A percentile compares a stretch with the other conserved stretches of the same genome.
Conservation (phyloP, 345 rosid genomes). For the Chamaenerion angustifolium region DNA sequence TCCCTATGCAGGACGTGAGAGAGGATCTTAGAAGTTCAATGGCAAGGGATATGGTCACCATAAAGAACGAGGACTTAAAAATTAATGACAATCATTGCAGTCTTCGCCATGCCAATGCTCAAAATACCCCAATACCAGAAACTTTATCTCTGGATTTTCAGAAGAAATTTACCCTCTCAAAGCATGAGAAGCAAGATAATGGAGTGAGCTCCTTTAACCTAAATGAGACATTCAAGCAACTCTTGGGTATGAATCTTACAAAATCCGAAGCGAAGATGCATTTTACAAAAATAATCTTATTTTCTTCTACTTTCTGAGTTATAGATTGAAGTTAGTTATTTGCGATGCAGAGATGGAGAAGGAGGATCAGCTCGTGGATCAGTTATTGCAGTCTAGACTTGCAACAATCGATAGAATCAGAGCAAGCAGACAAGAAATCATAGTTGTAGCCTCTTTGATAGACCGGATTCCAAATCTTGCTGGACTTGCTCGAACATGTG, state of each 20-base stretch:
- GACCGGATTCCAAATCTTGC: slow-evolving; percentile 96
- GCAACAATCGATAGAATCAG: slow-evolving; percentile 40
- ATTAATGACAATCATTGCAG: slow-evolving; percentile 24
- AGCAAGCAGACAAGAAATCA: slow-evolving; percentile 59
- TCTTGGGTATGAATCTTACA: slow-evolving; percentile 14
- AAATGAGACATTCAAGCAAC: slow-evolving; percentile 37
- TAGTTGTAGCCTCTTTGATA: slow-evolving; percentile 79
- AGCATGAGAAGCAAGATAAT: slow-evolving; percentile 49
- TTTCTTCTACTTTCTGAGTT: not conserved
- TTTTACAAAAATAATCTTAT: too few relatives aligned
- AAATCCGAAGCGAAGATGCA: too few relatives aligned
- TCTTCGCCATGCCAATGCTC: slow-evolving; percentile 14
- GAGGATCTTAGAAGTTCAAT: slow-evolving; percentile 85
- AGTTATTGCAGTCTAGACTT: slow-evolving; percentile 56
- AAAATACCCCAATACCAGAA: slow-evolving; percentile 15
- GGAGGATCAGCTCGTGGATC: slow-evolving; percentile 69
- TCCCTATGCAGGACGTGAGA: slow-evolving; percentile 59
- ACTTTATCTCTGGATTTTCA: slow-evolving; percentile 50
- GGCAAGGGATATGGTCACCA: slow-evolving; percentile 70
- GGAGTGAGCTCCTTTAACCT: slow-evolving; percentile 27
- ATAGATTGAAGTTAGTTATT: slow-evolving; percentile 2
- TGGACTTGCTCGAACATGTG: slow-evolving; percentile 90
- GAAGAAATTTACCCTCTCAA: slow-evolving; percentile 56
- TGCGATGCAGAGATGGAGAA: slow-evolving; percentile 63
- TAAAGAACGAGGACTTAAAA: slow-evolving; percentile 66